These are phyloP conservation scores for Lactarius sanguifluus DNA, from an alignment of 768 basidiomycete genomes.

Conservation along the genomic window DNA sequence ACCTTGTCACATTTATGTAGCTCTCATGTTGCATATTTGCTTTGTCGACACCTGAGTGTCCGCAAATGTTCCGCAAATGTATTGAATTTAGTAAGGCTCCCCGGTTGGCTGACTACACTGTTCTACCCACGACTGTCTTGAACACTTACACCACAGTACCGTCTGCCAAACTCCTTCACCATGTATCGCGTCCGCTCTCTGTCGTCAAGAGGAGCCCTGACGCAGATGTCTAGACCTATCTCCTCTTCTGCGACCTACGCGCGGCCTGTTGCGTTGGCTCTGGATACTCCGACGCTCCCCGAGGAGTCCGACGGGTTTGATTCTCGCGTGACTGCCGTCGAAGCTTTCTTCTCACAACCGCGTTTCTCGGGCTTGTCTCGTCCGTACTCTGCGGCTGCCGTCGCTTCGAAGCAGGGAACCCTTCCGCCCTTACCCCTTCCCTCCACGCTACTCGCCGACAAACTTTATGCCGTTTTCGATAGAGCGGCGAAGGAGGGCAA, in stretches of 20 bases:
- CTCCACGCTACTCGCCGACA: slow-evolving; percentile 78
- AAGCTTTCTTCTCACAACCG: slow-evolving; percentile 71
- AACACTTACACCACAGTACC: not conserved
- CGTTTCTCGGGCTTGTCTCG: slow-evolving; percentile 74
- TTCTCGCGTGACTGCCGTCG: slow-evolving; percentile 59
- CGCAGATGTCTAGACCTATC: slow-evolving; percentile 19
- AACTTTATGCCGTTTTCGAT: slow-evolving; percentile 69
- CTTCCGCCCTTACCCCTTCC: slow-evolving; percentile 76
- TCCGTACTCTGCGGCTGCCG: slow-evolving; percentile 75
- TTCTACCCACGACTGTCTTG: not conserved
- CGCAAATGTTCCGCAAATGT: slow-evolving; percentile 20
- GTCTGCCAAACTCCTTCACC: not conserved
- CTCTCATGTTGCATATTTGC: slow-evolving; percentile 28
- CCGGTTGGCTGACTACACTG: not conserved
- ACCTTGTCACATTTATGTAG: slow-evolving; percentile 28
- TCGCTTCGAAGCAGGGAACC: slow-evolving; percentile 88
- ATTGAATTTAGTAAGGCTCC: slow-evolving; percentile 14
- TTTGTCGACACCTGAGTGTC: slow-evolving; percentile 18
- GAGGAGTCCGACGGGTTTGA: slow-evolving; percentile 61
- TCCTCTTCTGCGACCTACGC: slow-evolving; percentile 19
- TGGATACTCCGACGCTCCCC: slow-evolving; percentile 55
- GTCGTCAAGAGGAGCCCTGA: slow-evolving; percentile 11
- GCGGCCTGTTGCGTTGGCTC: slow-evolving; percentile 40
- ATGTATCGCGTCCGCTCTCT: slow-evolving; percentile 25
- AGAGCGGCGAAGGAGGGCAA: slow-evolving; percentile 59